Evolutionary conservation across 495 filamentous ascomycete genomes (phyloP).

Genomic region (Trypethelium eluteriae): DNA sequence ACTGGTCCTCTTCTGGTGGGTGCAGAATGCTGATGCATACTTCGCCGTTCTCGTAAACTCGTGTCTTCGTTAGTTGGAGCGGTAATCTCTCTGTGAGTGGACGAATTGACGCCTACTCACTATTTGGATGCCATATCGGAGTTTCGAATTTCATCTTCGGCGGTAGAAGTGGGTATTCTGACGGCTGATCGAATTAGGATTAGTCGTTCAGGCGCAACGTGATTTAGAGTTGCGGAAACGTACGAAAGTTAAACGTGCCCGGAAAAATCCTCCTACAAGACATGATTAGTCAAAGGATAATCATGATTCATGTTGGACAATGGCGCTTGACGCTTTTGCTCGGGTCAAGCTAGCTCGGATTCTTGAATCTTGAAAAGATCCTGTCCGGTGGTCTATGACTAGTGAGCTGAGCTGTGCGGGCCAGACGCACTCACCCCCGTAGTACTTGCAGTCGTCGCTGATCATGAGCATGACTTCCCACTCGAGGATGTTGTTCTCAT

Average conservation of each 20-base stretch:
- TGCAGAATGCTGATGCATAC: constrained; percentile 98
- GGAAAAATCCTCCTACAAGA: constrained; percentile 73
- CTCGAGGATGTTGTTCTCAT: constrained; percentile 87
- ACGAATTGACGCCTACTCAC: constrained; percentile 33
- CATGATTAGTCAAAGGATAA: background rate
- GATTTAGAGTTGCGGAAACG: background rate
- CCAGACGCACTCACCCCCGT: constrained; percentile 59
- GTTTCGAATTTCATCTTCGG: constrained; percentile 86
- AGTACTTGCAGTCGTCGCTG: constrained; percentile 88
- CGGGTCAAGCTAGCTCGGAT: background rate
- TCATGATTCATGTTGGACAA: background rate
- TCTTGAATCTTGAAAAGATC: background rate
- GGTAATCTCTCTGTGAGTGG: background rate
- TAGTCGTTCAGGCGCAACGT: background rate
- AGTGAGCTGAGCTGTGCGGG: background rate
- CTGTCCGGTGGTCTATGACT: background rate
- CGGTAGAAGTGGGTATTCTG: constrained; percentile 79
- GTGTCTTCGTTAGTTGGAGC: background rate
- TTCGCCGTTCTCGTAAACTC: constrained; percentile 76
- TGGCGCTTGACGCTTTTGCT: background rate
- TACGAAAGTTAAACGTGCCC: constrained; percentile 63
- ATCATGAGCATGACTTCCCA: constrained; percentile 99
- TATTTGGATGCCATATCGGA: constrained; percentile 92
- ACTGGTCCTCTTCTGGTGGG: constrained; percentile 91
- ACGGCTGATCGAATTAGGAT: constrained; percentile 34